Evolutionary conservation across 768 basidiomycete genomes (phyloP), one percentile per base, ranked within the genome.

Genomic region (Tricholoma terreum): DNA sequence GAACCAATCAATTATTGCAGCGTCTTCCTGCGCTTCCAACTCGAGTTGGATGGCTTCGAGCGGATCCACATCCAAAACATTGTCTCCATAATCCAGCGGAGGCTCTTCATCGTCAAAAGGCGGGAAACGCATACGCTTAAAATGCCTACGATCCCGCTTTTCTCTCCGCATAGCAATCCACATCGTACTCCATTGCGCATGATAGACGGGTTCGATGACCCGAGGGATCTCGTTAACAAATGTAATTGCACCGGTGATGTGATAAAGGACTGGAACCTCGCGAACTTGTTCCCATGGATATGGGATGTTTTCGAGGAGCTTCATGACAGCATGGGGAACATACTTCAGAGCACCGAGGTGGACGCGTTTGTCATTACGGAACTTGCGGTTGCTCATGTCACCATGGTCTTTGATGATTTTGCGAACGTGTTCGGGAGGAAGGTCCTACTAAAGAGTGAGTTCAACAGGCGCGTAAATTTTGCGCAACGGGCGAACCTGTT

Each of bases 331-430:
- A 74, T 99, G 97, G 19, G 97, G 97, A 52, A 99, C 95, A 71
- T 98, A 99, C 77, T 94, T 94, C 68, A 98, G 83, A 34, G 97
- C 97, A 63, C 97, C 97, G 30, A 99, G 85, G 75, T 99, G 97
- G 40, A 99, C 97, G 61, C 97, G 92, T 78, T 99, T 99, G 80
- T 99, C 97, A 70, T 96, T 97, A 64, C 97, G 81, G 74, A 98
- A 99, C 80, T 99, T 99, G 71, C 97, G 86, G 72, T 95, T 96
- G 74, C 92, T 94, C 97, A 99, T 98, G 77, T 98, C 95, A 63
- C 96, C 95, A 66, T 98, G 96, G 74, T 98, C 97, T 77, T 98
- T 95, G 79, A 98, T 94, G 67, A 99, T 98, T 88, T 98, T 98
- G 59, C 97, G 88, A 62, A 99, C 89, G 69, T 98, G 95, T 73